Evolutionary conservation across 495 filamentous ascomycete genomes (phyloP).

Genomic region (Pseudevernia furfuracea): DNA sequence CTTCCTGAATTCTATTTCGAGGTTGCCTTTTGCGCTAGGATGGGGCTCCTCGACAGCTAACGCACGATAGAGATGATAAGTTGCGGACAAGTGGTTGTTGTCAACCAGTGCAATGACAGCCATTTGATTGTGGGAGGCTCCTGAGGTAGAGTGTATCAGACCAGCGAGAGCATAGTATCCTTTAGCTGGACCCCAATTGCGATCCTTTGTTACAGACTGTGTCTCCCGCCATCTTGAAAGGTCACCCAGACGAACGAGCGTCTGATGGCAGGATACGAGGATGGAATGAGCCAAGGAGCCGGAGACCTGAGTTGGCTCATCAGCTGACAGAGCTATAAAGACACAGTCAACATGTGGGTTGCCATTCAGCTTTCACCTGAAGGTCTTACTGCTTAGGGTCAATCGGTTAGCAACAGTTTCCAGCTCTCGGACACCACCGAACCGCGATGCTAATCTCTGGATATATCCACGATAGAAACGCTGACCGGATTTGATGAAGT

Average conservation of each 20-base stretch:
- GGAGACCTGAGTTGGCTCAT: slow-evolving; percentile 36
- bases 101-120: slow-evolving; percentile 75
- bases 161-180: slow-evolving; percentile 80
- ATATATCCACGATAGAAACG: slow-evolving; percentile 82
- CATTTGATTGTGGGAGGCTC: slow-evolving; percentile 78
- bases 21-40: slow-evolving; percentile 61
- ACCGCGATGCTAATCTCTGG: slow-evolving; percentile 66
- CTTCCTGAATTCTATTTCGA: slow-evolving; percentile 75
- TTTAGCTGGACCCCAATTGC: slow-evolving; percentile 71
- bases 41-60: slow-evolving; percentile 65
- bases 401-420: slow-evolving; percentile 61
- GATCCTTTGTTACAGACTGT: slow-evolving; percentile 53
- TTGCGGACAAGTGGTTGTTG: slow-evolving; percentile 67
- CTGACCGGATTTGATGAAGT: slow-evolving; percentile 78
- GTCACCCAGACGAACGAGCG: slow-evolving; percentile 81
- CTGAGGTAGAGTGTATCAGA: slow-evolving; percentile 68
- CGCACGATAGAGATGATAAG: slow-evolving; percentile 84
- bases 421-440: slow-evolving; percentile 62
- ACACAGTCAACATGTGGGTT: slow-evolving; percentile 13
- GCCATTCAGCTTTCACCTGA: background rate
- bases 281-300: slow-evolving; percentile 48
- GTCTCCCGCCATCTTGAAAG: slow-evolving; percentile 84
- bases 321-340: slow-evolving; percentile 30
- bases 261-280: slow-evolving; percentile 70
- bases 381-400: slow-evolving; percentile 48